Evolutionary conservation across 352 stramenopile species (phyloP), one percentile per base, ranked within the genome.

Genomic region (Globisporangium rhizosaccharum): DNA sequence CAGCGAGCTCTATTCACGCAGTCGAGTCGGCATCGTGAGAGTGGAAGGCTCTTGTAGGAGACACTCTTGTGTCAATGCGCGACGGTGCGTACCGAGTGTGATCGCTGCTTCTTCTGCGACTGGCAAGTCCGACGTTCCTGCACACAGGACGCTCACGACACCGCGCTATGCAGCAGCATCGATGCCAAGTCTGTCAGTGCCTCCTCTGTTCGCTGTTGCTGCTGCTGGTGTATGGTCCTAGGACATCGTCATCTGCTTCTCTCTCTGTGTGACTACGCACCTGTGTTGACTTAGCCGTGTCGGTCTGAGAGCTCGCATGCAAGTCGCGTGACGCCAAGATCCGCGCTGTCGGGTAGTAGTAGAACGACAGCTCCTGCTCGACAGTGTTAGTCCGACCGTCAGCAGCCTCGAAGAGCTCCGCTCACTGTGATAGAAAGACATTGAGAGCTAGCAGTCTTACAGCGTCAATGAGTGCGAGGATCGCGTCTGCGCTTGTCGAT

Each of bases 41-140:
- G 33, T 12, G 1, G 7, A 39, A 14, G 33, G 20, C 45, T 8
- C 45, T 49, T 23, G 44, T 23, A 23, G 17, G 6, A 49, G 44
- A 18, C n/a, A n/a, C 2, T 2, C n/a, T 9, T 17, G n/a, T 8
- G 20, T 12, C 36, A 36, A 48, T 26, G 8, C 36, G 1, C 4
- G 9, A 6, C 1, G 2, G 5, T 12, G 25, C 57, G 41, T 58
- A 93, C 85, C 79, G 25, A 98, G 75, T 11, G 93, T 96, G 26
- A 98, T 71, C 39, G 91, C 96, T 14, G 93, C 95, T 88, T 99
- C 97, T 76, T 99, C 97, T 2, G 94, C 95, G 10, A 99, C 87
- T 6, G 92, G 79, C 18, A 99, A 71, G 64, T 99, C 97, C 0
- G 97, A 98, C 11, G 96, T 99, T 2, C 97, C 97, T 1, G 96